These are phyloP conservation scores for Fusarium pseudoanthophilum DNA, from an alignment of 2,329 filamentous ascomycete species.

Conservation along the genomic window DNA sequence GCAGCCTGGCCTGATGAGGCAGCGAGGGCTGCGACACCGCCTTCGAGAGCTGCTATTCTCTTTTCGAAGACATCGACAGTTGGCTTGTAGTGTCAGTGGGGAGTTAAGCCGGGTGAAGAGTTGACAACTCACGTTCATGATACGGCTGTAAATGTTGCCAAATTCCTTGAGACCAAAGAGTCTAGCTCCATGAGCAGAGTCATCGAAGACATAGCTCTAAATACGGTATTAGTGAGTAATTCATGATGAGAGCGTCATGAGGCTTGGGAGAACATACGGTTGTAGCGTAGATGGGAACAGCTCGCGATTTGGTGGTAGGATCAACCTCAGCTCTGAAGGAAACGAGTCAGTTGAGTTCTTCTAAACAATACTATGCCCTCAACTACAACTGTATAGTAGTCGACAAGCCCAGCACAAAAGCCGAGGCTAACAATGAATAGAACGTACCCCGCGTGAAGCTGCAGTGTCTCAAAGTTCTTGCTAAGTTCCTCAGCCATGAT, in stretches of 20 bases:
- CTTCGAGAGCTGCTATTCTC: slow-evolving; percentile 93
- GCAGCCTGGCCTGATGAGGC: slow-evolving; percentile 88
- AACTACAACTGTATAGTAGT: not conserved
- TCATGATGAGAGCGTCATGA: not conserved
- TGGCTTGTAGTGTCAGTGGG: slow-evolving; percentile 63
- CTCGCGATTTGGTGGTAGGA: slow-evolving; percentile 83
- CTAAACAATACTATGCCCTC: not conserved
- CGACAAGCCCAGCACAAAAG: slow-evolving; percentile 27
- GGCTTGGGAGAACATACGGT: slow-evolving; percentile 59
- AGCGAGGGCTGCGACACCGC: slow-evolving; percentile 86
- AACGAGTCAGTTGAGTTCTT: slow-evolving; percentile 17
- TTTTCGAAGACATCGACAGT: slow-evolving; percentile 98
- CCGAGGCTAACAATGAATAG: not conserved
- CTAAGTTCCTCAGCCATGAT: slow-evolving; percentile 57
- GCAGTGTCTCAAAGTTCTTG: slow-evolving; percentile 83
- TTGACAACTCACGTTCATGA: slow-evolving; percentile 78
- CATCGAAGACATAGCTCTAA: slow-evolving; percentile 91
- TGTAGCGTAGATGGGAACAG: slow-evolving; percentile 95
- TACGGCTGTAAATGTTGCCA: slow-evolving; percentile 97
- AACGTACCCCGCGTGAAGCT: slow-evolving; percentile 83
- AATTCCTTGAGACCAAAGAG: slow-evolving; percentile 97
- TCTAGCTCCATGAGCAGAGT: slow-evolving; percentile 93
- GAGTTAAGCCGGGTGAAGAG: not conserved
- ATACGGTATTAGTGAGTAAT: not conserved
- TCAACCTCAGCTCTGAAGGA: slow-evolving; percentile 78